Evolutionary conservation across 176 grass and related monocot genomes (phyloP).

Genomic region (Zea mays): Zm-B73-REFERENCE-NAM-5.0 NC_050097.1:224754001-224754500

Average conservation of each 20-base stretch:
- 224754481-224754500: slow-evolving; percentile 65
- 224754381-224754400: slow-evolving; percentile 72
- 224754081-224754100: slow-evolving; percentile 33
- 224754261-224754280: slow-evolving; percentile 58
- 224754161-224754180: slow-evolving; percentile 57
- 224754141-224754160: background rate
- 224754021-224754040: too few species aligned
- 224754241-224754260: slow-evolving; percentile 21
- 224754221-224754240: slow-evolving; percentile 49
- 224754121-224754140: slow-evolving; percentile 24
- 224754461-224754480: slow-evolving; percentile 61
- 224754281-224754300: slow-evolving; percentile 71
- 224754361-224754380: slow-evolving; percentile 71
- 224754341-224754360: slow-evolving; percentile 62
- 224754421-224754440: slow-evolving; percentile 73
- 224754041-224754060: slow-evolving; percentile 44
- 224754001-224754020: too few species aligned
- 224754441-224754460: slow-evolving; percentile 76
- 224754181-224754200: slow-evolving; percentile 66
- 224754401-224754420: slow-evolving; percentile 54
- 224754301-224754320: slow-evolving; percentile 55
- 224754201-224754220: slow-evolving; percentile 63
- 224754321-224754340: slow-evolving; percentile 68
- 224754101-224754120: background rate
- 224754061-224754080: slow-evolving; percentile 44